Base-by-base conservation (phyloP, 1,284 basidiomycete genomes). In the Apiotrichum sp. region DNA sequence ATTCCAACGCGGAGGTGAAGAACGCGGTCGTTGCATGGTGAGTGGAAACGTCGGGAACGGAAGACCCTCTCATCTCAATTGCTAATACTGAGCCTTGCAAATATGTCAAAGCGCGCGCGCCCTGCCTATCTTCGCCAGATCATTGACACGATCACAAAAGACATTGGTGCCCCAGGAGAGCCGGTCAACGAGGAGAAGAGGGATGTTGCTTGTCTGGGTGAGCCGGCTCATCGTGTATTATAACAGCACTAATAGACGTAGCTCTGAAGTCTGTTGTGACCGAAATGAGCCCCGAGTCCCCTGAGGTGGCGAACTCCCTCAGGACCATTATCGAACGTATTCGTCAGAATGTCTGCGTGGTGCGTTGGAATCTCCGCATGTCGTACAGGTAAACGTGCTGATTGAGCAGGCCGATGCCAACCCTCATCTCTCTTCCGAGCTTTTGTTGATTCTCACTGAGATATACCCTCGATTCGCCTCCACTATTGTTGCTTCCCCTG, bases 1-100 rank as follows among this genome's bases (percentile, higher is more conserved):
- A 38, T 13, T 13, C 86, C 76, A 97, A 96, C 67, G 91, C 90
- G 13, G 95, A 98, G 78, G 96, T 98, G 63, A 98, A 98, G 81
- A 97, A 97, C 72, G 88, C 93, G 70, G 91, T 92, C 2, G 93
- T 96, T 13, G 90, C 92, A 78, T 93, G 90, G 93, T 90, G 65
- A 65, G 62, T 62, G 31, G 7, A 33, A 9, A 4, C 31, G 10
- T 32, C 11, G 31, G 33, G n/a, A 32, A n/a, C n/a, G 13, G 40
- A 14, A 9, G 8, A n/a, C 16, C 40, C 2, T 11, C 14, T 16
- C n/a, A 10, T 13, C 31, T 29, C 31, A 16, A 10, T 45, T 4
- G 44, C 32, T 36, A 47, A 61, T 45, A 59, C 44, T 6, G 52
- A 72, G 69, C 42, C 48, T 72, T n/a, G 68, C 68, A 2, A 63